Base-by-base conservation (phyloP, 2,329 filamentous ascomycete species). In the Claviceps sp. region DNA sequence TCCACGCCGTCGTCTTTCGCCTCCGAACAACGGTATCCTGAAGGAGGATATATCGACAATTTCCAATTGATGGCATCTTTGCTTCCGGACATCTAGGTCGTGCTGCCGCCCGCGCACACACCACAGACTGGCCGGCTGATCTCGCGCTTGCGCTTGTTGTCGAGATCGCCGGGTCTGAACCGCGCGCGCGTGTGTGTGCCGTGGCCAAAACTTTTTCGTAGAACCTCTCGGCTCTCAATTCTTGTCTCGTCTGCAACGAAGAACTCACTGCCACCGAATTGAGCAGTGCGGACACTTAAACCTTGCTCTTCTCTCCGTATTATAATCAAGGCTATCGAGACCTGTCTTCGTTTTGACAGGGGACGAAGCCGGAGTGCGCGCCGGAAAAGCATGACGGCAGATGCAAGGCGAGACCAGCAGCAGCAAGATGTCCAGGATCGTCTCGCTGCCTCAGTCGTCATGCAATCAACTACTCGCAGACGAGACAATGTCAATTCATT, bases 371-470 rank as follows among this genome's bases (percentile, higher is more conserved):
- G 29, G 29, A 34, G 29, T 34, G 29, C 29, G 29, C 29, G 9
- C 4, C 29, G 9, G 17, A 55, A 57, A 64, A 66, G 64, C 61
- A 69, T 68, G 66, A 66, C 64, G 56, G 60, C 59, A 57, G 65
- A 66, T 61, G 61, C 61, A 58, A 64, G 57, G 54, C 57, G 62
- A 61, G 42, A 50, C 46, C 61, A 57, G 61, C 62, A 66, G 58
- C 66, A 66, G 58, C 66, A 69, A 67, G 59, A 69, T 69, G 66
- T 68, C 56, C 61, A 61, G 61, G 61, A 58, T 54, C 64, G 59
- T 62, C 61, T 53, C 50, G 45, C 59, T 56, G 50, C 55, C 52
- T 55, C 61, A 57, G 56, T 57, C 56, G 60, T 57, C 60, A 64
- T 64, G 62, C 57, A 60, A 61, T 53, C 55, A 45, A 55, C 56